Percentiles rank a stretch among this genome's conserved stretches.
phyloP scores from a whole-genome alignment of 176 grass and related monocot species.

The Rhynchospora breviuscula region DNA sequence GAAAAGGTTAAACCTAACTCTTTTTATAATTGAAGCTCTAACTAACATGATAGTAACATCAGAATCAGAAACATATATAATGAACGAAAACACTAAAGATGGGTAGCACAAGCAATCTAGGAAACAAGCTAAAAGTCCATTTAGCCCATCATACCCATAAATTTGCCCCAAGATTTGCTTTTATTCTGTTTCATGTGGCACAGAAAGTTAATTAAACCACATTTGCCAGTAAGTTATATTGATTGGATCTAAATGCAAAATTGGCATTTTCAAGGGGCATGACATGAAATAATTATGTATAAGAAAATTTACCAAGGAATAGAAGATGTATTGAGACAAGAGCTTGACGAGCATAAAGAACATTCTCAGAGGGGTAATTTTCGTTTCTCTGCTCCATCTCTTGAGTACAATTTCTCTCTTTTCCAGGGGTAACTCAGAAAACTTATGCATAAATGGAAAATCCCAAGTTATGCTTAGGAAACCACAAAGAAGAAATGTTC shows the following conservation, averaged over 20 bases:
- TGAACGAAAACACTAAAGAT: not conserved
- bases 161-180: not conserved
- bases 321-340: slow-evolving; percentile 66
- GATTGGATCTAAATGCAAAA: not conserved
- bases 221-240: not conserved
- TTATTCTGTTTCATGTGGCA: not conserved
- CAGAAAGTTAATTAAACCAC: not conserved
- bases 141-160: not conserved
- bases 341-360: slow-evolving; percentile 62
- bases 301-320: slow-evolving; percentile 47
- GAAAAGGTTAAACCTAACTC: not conserved
- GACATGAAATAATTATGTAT: not conserved
- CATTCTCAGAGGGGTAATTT: slow-evolving; percentile 51
- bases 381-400: slow-evolving; percentile 54
- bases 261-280: not conserved
- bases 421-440: slow-evolving; percentile 47
- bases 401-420: slow-evolving; percentile 40
- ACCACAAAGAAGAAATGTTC: slow-evolving; percentile 66
- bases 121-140: not conserved
- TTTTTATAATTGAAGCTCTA: not conserved
- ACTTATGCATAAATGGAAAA: slow-evolving; percentile 55
- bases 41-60: slow-evolving; percentile 3
- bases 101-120: not conserved
- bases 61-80: not conserved
- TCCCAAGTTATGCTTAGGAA: slow-evolving; percentile 31